Percentiles rank a stretch among this genome's conserved stretches.
These are phyloP conservation scores for Haematococcus lacustris DNA, from an alignment of 139 green algal species.

Conservation along the genomic window DNA sequence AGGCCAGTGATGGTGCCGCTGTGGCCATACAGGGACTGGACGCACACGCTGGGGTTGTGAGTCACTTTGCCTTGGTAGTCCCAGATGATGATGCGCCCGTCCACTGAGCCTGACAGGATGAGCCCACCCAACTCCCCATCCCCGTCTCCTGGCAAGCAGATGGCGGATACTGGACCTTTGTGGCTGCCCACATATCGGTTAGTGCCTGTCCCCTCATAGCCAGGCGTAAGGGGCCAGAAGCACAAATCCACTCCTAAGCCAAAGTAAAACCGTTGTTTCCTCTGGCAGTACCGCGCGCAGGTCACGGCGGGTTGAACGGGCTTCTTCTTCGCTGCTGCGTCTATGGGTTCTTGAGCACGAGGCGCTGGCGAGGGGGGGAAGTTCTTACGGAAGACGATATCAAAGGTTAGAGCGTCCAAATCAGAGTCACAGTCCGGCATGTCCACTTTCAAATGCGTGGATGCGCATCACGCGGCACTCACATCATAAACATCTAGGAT, in stretches of 20 bases:
- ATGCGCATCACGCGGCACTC: too few species aligned
- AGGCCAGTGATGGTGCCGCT: constrained; percentile 47
- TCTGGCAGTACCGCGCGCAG: neutral
- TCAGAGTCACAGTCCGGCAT: too few species aligned
- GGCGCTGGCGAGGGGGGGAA: too few species aligned
- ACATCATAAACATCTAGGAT: too few species aligned
- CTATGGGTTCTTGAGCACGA: too few species aligned
- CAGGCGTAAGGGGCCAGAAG: constrained; percentile 27
- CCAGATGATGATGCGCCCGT: constrained; percentile 56
- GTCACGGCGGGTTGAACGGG: neutral
- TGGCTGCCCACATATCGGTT: constrained; percentile 33
- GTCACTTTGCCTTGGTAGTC: constrained; percentile 37
- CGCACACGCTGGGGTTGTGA: constrained; percentile 22
- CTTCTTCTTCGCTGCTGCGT: too few species aligned
- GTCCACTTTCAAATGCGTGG: too few species aligned
- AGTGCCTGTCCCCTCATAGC: neutral
- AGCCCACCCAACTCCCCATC: constrained; percentile 32
- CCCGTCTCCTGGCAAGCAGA: constrained; percentile 7
- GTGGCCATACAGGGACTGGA: constrained; percentile 59
- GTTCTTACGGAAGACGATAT: too few species aligned
- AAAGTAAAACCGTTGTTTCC: constrained; percentile 21
- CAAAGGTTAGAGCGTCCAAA: too few species aligned
- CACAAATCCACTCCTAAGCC: constrained; percentile 38
- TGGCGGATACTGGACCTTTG: constrained; percentile 29
- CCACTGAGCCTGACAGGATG: constrained; percentile 44